Evolutionary conservation across 805 yeast genomes (phyloP), one percentile per base, ranked within the genome.

Genomic region (Schizosaccharomyces japonicus): DNA sequence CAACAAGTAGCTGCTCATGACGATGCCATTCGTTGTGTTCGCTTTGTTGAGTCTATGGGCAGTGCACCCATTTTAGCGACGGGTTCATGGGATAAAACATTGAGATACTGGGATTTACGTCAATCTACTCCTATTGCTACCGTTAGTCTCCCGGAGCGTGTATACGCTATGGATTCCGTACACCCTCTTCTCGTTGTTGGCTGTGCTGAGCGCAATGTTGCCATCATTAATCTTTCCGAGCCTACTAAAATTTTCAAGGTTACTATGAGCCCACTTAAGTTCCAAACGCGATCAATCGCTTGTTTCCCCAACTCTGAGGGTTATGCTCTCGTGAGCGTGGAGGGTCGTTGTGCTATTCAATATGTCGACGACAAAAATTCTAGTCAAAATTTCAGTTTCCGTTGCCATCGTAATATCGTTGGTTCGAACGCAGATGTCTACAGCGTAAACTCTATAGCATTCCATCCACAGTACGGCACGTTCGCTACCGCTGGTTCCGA

Each of bases 1-100:
- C 80, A 76, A 56, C 92, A 82, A 54, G 70, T 90, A 44, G 96
- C 95, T 8, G 70, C 69, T 4, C 96, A 90, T 63, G 82, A 78
- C 58, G 82, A 77, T 3, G 70, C 94, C 0, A 92, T 90, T 3
- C 72, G 70, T 49, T 60, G 72, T 11, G 80, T 87, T 21, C 67
- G 93, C 49, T 75, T 71, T 51, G 94, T 82, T 8, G 78, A 77
- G 51, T 78, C 85, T 58, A 94, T 93, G 0, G 83, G 85, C n/a
- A 67, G 76, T 6, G 80, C 80, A 55, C 68, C 65, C 27, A 81
- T 81, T 53, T 74, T 87, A 26, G 95, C 84, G 2, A 74, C 85
- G 40, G 95, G 94, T 5, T 82, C 95, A 5, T 90, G 95, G 95
- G 98, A 90, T 63, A 84, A 83, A 63, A 83, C 95, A 1, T 64